Conservation (phyloP, 176 grass and related monocot genomes). For the Oryza officinalis region DNA sequence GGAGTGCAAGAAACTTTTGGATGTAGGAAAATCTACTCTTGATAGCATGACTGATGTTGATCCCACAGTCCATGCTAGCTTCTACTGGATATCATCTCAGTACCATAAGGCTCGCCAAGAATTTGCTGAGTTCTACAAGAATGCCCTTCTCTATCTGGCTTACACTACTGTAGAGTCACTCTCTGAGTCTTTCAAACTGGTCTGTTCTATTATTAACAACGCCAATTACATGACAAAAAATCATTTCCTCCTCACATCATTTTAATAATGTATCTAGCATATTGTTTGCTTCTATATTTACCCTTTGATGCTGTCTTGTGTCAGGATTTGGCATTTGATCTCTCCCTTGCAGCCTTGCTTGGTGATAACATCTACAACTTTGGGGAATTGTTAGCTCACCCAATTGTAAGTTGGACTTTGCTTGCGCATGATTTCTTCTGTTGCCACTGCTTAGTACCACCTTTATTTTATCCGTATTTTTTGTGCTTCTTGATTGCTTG, state of each 20-base stretch:
- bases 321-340: conserved; percentile 32
- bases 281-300: neutral
- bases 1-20: neutral
- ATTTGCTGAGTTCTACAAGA: neutral
- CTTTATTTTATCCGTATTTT: neutral
- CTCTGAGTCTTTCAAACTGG: neutral
- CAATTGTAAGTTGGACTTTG: conserved; percentile 35
- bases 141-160: neutral
- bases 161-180: neutral
- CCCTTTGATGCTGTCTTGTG: neutral
- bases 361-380: neutral
- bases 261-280: neutral
- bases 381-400: neutral
- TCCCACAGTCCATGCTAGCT: neutral
- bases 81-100: neutral
- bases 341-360: neutral
- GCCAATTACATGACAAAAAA: no score
- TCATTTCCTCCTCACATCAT: neutral
- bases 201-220: neutral
- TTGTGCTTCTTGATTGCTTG: neutral
- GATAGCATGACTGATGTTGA: neutral
- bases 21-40: neutral
- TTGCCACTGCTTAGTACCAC: neutral
- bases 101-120: neutral
- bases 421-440: neutral